Conservation (phyloP, 331 rosid genomes). For the Spiraea crenata region DNA sequence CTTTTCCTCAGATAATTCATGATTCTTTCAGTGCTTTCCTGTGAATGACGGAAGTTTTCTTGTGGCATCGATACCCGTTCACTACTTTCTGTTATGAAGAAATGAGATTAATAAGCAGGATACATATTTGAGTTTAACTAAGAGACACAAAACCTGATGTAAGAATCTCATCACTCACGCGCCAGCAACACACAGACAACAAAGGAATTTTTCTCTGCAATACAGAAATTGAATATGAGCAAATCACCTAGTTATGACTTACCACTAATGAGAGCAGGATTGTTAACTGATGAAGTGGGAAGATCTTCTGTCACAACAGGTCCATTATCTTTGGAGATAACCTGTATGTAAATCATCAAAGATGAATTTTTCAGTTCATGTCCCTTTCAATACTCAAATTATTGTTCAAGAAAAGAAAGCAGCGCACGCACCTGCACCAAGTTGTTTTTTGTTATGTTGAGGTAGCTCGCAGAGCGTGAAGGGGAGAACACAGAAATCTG, state of each 20-base stretch:
- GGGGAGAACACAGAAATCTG: conserved; percentile 82
- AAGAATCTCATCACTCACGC: conserved; percentile 9
- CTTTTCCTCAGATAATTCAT: conserved; percentile 34
- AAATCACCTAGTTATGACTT: conserved; percentile 5
- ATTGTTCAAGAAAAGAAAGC: conserved; percentile 15
- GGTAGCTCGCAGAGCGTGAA: conserved; percentile 46
- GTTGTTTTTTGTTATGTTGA: conserved; percentile 64
- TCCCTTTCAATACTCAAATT: conserved; percentile 3
- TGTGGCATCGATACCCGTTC: conserved; percentile 23
- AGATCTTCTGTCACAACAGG: conserved; percentile 33
- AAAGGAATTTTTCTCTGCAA: background rate
- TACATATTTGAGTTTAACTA: conserved; percentile 5
- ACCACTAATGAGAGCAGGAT: conserved; percentile 42
- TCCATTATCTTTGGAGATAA: conserved; percentile 64
- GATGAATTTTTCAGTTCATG: background rate
- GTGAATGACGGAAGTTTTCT: conserved; percentile 24
- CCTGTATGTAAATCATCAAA: conserved; percentile 31
- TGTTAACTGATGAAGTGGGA: conserved; percentile 24
- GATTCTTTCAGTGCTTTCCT: conserved; percentile 48
- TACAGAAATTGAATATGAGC: conserved; percentile 1
- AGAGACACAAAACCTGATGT: background rate
- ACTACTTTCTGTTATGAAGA: conserved; percentile 39
- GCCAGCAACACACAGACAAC: conserved; percentile 16
- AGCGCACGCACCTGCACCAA: conserved; percentile 52
- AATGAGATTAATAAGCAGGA: conserved; percentile 10